These are phyloP conservation scores for Thelonectria rubi DNA, from an alignment of 2,329 filamentous ascomycete genomes.

Conservation along the genomic window DNA sequence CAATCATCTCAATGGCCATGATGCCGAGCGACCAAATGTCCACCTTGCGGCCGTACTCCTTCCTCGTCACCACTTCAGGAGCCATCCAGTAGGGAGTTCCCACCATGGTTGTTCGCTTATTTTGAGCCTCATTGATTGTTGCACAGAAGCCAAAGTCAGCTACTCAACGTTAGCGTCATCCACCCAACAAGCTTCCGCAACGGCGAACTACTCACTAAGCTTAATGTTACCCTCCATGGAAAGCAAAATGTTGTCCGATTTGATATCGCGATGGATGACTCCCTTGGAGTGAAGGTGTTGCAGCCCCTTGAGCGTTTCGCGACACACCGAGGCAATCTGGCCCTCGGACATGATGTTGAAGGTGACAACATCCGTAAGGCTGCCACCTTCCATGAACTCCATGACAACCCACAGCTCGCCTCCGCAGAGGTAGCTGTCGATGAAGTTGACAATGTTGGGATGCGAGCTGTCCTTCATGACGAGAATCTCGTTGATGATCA, in stretches of 20 bases:
- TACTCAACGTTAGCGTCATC: constrained; percentile 54
- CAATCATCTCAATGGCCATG: constrained; percentile 99
- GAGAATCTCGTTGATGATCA: constrained; percentile 98
- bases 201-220: constrained; percentile 73
- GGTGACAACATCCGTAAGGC: constrained; percentile 96
- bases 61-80: constrained; percentile 94
- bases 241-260: constrained; percentile 96
- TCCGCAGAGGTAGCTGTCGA: constrained; percentile 91
- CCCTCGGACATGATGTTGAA: constrained; percentile 99
- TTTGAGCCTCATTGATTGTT: constrained; percentile 96
- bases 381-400: constrained; percentile 99
- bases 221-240: constrained; percentile 97
- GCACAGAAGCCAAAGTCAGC: constrained; percentile 99
- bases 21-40: constrained; percentile 99
- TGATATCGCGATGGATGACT: constrained; percentile 98
- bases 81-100: constrained; percentile 99
- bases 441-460: constrained; percentile 99
- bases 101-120: constrained; percentile 98
- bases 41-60: constrained; percentile 98
- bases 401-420: constrained; percentile 98
- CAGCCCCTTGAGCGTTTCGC: constrained; percentile 89
- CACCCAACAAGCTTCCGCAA: background rate
- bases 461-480: constrained; percentile 99
- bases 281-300: constrained; percentile 97
- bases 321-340: constrained; percentile 94